A percentile compares a stretch with the other conserved stretches of the same genome.
Evolutionary conservation across 805 yeast species (phyloP).

Genomic region (Yarrowia divulgata): DNA sequence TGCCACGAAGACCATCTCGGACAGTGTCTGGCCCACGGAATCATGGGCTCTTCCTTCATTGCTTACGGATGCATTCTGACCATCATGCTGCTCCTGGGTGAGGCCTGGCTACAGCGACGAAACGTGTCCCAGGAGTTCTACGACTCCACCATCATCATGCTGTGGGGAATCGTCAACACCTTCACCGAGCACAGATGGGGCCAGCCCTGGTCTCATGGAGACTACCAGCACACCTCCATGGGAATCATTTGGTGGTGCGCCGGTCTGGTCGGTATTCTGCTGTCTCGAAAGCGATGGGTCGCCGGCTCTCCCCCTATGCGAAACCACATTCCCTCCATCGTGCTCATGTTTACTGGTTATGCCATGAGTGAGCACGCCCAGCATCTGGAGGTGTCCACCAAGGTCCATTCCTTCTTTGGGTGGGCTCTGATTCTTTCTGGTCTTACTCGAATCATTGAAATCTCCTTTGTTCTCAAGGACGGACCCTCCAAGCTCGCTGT

Average conservation of each 20-base stretch:
- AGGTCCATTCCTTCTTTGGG: conserved; percentile 89
- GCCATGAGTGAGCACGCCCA: conserved; percentile 93
- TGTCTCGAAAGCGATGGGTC: conserved; percentile 65
- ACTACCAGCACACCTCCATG: conserved; percentile 94
- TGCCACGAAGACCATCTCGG: conserved; percentile 82
- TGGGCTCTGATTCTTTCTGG: conserved; percentile 82
- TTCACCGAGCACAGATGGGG: conserved; percentile 99
- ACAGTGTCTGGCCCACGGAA: conserved; percentile 96
- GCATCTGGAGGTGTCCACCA: conserved; percentile 75
- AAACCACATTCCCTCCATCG: conserved; percentile 78
- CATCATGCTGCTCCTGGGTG: conserved; percentile 74
- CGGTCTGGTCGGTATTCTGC: conserved; percentile 81
- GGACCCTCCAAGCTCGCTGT: conserved; percentile 42
- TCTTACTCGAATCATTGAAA: conserved; percentile 74
- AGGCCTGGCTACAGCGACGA: conserved; percentile 55
- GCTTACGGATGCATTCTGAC: conserved; percentile 76
- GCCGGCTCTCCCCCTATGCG: conserved; percentile 56
- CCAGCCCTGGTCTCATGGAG: conserved; percentile 90
- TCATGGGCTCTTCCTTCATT: conserved; percentile 92
- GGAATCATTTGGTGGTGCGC: conserved; percentile 98
- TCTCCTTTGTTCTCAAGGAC: conserved; percentile 76
- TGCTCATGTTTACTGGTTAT: conserved; percentile 89
- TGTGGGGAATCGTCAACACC: conserved; percentile 93
- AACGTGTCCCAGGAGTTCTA: conserved; percentile 80
- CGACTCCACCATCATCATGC: conserved; percentile 79